Base-by-base conservation (phyloP, 169 alveolate genomes). In the Plasmodium knowlesi region DNA sequence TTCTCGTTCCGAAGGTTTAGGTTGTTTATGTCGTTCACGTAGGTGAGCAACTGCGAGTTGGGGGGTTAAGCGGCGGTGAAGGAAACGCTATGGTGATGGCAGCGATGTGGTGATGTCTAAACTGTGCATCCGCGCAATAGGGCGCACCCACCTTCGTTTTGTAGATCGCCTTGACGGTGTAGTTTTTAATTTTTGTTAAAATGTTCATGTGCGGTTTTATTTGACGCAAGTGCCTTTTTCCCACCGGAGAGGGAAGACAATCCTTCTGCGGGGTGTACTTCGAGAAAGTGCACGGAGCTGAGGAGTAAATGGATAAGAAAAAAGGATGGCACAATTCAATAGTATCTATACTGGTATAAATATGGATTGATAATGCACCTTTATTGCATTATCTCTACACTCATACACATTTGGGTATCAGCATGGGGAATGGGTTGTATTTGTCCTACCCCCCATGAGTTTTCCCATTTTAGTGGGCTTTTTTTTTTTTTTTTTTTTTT, bases 11-110 rank as follows among this genome's bases (percentile, higher is more conserved):
- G 61, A 54, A 86, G 70, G 71, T 86, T 86, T 76, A 86, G 67
- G 53, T 86, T 86, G 43, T 86, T 86, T 86, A 86, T 74, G 70
- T 86, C 93, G 70, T 86, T 86, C 22, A 86, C 81, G 71, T 86
- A 86, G 14, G 93, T 74, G 50, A 86, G 81, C n/a, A 86, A 86
- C 93, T 86, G 54, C 72, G 76, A 25, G 30, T 22, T 67, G 41
- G 54, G 76, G 61, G 61, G 61, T 16, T 67, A n/a, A 25, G 73
- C 30, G 25, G 28, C 30, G 30, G 30, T 6, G 73, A 57, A 4
- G 30, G 30, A 0, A 22, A n/a, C 37, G 34, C 37, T 39, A 10
- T 16, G 30, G 30, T 57, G 73, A 57, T 4, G 30, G 10, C 0
- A 22, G 5, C n/a, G 16, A 16, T 3, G 28, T 9, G 28, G 5